Evolutionary conservation across 352 stramenopile species (phyloP).

Genomic region (Phytophthora meadii): DNA sequence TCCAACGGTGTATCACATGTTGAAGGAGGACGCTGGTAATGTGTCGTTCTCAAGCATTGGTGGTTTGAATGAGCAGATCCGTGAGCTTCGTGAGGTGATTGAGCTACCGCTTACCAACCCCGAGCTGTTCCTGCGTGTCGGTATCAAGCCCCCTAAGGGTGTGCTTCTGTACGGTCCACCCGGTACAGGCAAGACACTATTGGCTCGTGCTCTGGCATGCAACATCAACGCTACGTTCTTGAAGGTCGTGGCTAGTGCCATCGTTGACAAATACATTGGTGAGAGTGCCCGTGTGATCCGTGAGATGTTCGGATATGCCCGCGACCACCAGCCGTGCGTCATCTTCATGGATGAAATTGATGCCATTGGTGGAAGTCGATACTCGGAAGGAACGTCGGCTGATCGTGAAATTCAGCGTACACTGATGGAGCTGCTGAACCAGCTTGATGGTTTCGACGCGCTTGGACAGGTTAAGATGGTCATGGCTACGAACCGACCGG

Average conservation of each 20-base stretch:
- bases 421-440: constrained; percentile 99
- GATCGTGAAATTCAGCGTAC: constrained; percentile 99
- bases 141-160: constrained; percentile 99
- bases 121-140: constrained; percentile 98
- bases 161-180: constrained; percentile 98
- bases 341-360: constrained; percentile 99
- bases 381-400: constrained; percentile 96
- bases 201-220: constrained; percentile 97
- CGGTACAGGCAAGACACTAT: constrained; percentile 99
- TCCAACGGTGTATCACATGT: constrained; percentile 99
- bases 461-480: constrained; percentile 99
- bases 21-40: constrained; percentile 97
- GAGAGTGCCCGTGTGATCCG: constrained; percentile 99
- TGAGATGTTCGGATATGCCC: constrained; percentile 99
- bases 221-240: constrained; percentile 99
- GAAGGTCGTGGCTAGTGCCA: constrained; percentile 99
- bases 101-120: constrained; percentile 99
- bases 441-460: constrained; percentile 99
- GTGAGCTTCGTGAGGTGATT: constrained; percentile 96
- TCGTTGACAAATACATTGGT: constrained; percentile 99
- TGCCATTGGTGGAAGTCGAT: constrained; percentile 98
- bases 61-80: constrained; percentile 99
- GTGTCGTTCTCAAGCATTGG: constrained; percentile 98
- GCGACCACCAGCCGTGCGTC: constrained; percentile 98
- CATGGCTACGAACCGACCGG: constrained; percentile 99